Conservation (phyloP, 768 basidiomycete genomes). For the Russula brevipes region DNA sequence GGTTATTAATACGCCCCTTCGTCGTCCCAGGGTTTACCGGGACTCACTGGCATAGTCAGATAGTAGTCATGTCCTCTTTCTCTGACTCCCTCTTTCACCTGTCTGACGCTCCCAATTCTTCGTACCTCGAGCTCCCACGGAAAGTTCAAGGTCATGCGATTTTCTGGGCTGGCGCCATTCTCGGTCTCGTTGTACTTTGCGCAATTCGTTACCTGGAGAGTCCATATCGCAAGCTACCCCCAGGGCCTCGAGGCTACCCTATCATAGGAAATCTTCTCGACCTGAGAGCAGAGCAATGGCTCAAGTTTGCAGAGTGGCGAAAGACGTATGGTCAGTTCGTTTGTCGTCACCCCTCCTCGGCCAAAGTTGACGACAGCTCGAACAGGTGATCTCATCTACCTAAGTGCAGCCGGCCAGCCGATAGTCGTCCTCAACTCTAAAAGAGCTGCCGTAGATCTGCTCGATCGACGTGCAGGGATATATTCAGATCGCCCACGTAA, state of each 20-base stretch:
- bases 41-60: too few relatives aligned
- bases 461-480: conserved; percentile 5
- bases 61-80: too few relatives aligned
- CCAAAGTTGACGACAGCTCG: not conserved
- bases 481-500: conserved; percentile 8
- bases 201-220: not conserved
- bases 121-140: not conserved
- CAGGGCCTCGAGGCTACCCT: conserved; percentile 3
- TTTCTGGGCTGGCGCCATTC: not conserved
- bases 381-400: conserved; percentile 7
- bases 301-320: conserved; percentile 4
- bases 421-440: conserved; percentile 10
- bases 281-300: not conserved
- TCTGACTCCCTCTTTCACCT: not conserved
- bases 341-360: not conserved
- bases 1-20: too few relatives aligned
- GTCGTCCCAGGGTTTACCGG: too few relatives aligned
- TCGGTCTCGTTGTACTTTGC: not conserved
- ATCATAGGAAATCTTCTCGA: conserved; percentile 2
- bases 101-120: not conserved
- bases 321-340: conserved; percentile 3
- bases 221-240: conserved; percentile 3
- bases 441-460: conserved; percentile 2
- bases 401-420: conserved; percentile 7
- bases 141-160: not conserved